Base-by-base conservation (phyloP, 202 grass and related monocot species). In the Cymbopogon flexuosus region DNA sequence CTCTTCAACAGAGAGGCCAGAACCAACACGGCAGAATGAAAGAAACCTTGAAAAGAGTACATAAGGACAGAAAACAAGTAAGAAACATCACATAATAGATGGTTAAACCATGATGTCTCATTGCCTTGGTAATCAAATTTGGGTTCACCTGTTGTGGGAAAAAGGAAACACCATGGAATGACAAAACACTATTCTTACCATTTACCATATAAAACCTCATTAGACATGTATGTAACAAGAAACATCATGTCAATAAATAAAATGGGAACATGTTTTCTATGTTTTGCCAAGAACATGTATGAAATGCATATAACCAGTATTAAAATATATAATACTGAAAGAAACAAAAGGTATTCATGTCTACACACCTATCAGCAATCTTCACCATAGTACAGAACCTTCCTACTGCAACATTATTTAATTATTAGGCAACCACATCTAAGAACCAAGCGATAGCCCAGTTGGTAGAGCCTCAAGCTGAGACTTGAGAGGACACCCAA, bases 11-110 rank as follows among this genome's bases (percentile, higher is more conserved):
- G 90, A 85, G 71, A 97, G 89, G 46, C 90, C 94, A 77, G 81
- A 94, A 71, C 94, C 92, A 7, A 94, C 88, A 76, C 94, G 90
- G 74, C 92, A 97, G 79, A 97, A 97, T 51, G 94, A 94, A 81
- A 97, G 72, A 90, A 97, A 97, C 63, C 94, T 96, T 84, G 36
- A 83, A 72, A 31, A 76, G 76, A 70, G 80, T 65, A 83, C 5
- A 81, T 51, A 73, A 80, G 76, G 76, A 10, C 8, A 79, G 21
- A 54, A 82, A 54, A 78, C 18, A 80, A 84, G 80, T 63, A 82
- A 46, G 52, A 57, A 57, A 22, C n/a, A 61, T 29, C 21, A 60
- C 3, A 27, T 22, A 29, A 10, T 27, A 61, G 3, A 61, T 61
- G 22, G 58, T 61, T 61, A 40, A 40, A 40, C 37, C 37, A 40